Evolutionary conservation across 441 rosid species (phyloP).

Genomic region (Gossypium trilobum): DNA sequence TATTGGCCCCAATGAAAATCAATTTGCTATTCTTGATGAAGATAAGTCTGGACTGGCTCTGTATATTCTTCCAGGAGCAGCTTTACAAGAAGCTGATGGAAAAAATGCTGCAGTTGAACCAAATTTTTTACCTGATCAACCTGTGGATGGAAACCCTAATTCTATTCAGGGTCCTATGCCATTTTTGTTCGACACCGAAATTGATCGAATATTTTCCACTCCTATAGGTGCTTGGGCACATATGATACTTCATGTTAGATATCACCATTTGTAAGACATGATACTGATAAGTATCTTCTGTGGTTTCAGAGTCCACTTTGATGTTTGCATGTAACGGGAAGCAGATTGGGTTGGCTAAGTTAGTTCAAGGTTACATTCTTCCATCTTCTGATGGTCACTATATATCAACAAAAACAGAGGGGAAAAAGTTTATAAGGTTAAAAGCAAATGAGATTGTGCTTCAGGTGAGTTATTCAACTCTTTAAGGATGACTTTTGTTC

Average conservation of each 20-base stretch:
- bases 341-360: constrained; percentile 81
- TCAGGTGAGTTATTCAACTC: constrained; percentile 50
- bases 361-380: constrained; percentile 70
- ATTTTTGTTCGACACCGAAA: constrained; percentile 87
- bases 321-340: constrained; percentile 77
- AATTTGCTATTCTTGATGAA: constrained; percentile 86
- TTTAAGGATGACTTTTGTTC: neutral
- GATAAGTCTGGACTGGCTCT: constrained; percentile 82
- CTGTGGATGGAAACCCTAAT: constrained; percentile 47
- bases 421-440: constrained; percentile 78
- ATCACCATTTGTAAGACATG: constrained; percentile 11
- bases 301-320: constrained; percentile 79
- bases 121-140: constrained; percentile 25
- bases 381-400: constrained; percentile 77
- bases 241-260: constrained; percentile 16
- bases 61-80: constrained; percentile 67
- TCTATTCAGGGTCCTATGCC: constrained; percentile 74
- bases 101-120: constrained; percentile 54
- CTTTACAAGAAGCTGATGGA: constrained; percentile 54
- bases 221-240: constrained; percentile 67
- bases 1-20: constrained; percentile 73
- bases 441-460: constrained; percentile 76
- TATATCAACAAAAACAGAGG: constrained; percentile 74
- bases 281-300: constrained; percentile 29
- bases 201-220: constrained; percentile 88